Evolutionary conservation across 352 stramenopile genomes (phyloP).

Genomic region (Pilasporangium apinafurcum): DNA sequence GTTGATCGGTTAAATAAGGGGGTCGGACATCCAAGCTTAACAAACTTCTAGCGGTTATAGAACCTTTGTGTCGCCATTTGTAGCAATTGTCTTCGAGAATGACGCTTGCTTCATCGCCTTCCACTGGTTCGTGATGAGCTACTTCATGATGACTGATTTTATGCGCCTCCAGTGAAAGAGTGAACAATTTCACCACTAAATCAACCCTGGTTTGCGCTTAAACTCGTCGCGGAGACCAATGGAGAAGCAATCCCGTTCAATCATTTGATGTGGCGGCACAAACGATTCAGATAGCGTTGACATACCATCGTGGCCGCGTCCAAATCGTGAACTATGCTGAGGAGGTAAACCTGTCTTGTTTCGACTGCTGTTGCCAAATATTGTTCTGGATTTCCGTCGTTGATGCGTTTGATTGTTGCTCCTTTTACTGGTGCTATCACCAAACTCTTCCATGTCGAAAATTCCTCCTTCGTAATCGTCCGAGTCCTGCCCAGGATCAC

Average conservation of each 20-base stretch:
- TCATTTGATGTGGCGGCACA: constrained; percentile 66
- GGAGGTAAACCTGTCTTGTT: constrained; percentile 6
- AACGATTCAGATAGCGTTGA: constrained; percentile 50
- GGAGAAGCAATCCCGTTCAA: constrained; percentile 67
- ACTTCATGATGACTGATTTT: too few relatives aligned
- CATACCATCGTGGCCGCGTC: constrained; percentile 10
- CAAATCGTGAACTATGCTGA: constrained; percentile 4
- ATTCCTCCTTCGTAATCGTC: constrained; percentile 51
- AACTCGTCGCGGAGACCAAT: constrained; percentile 61
- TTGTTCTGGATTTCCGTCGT: constrained; percentile 13
- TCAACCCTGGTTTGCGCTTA: constrained; percentile 41
- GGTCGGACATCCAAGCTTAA: too few relatives aligned
- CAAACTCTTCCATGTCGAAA: constrained; percentile 74
- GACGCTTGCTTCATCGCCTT: too few relatives aligned
- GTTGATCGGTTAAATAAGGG: too few relatives aligned
- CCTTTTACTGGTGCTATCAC: constrained; percentile 13
- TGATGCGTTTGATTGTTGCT: constrained; percentile 8
- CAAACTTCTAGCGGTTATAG: too few relatives aligned
- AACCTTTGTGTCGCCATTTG: too few relatives aligned
- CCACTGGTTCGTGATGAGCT: too few relatives aligned
- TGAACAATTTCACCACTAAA: too few relatives aligned
- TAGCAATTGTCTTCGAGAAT: too few relatives aligned
- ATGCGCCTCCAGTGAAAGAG: too few relatives aligned
- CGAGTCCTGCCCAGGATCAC: constrained; percentile 7
- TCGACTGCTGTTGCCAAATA: not conserved